Evolutionary conservation across 495 filamentous ascomycete species (phyloP).

Genomic region (Penicillium cataractarum): DNA sequence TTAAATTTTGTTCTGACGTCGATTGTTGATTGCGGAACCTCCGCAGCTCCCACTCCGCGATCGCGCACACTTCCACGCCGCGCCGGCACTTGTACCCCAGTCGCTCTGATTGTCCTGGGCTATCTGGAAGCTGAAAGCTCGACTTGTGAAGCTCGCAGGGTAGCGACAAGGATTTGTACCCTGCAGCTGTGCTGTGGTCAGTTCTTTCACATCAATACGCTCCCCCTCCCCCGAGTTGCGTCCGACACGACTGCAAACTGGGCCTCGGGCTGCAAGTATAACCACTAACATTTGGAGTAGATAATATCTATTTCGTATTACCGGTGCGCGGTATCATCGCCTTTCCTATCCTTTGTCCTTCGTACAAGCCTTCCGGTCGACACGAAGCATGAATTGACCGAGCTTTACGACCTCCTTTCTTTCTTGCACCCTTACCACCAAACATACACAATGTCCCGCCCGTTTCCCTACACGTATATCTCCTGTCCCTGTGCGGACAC

Average conservation of each 20-base stretch:
- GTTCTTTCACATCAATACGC: conserved; percentile 7
- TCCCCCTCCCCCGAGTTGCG: conserved; percentile 14
- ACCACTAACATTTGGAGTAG: neutral
- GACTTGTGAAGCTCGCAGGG: neutral
- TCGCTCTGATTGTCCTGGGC: neutral
- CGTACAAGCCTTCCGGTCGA: conserved; percentile 2
- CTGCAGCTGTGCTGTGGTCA: neutral
- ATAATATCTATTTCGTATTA: neutral
- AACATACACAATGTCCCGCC: conserved; percentile 61
- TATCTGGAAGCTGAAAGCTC: neutral
- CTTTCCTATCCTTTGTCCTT: neutral
- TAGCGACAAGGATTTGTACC: neutral
- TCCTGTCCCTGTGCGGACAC: conserved; percentile 86
- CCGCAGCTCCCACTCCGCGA: conserved; percentile 32
- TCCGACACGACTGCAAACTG: neutral
- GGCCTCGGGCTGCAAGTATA: neutral
- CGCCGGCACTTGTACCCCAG: conserved; percentile 14
- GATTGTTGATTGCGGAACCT: conserved; percentile 37
- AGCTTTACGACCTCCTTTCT: conserved; percentile 1
- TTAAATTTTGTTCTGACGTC: conserved; percentile 39
- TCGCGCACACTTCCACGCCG: conserved; percentile 17
- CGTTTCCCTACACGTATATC: conserved; percentile 88
- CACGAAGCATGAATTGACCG: conserved; percentile 29
- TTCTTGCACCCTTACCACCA: neutral
- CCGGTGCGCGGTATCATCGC: neutral